Evolutionary conservation across 441 rosid species (phyloP), one percentile per base, ranked within the genome.

Genomic region (Omphalea diandra): DNA sequence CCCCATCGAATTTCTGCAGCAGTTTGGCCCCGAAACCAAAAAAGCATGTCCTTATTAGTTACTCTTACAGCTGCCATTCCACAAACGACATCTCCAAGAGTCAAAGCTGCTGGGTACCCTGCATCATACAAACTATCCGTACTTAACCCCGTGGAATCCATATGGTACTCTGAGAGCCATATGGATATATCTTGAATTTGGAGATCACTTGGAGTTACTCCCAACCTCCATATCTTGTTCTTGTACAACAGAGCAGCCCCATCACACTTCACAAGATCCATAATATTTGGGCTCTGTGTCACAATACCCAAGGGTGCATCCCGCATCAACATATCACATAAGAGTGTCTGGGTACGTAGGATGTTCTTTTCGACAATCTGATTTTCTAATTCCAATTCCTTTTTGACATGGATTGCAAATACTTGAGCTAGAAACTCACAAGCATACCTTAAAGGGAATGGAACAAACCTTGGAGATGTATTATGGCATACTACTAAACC

Each of bases 41-140:
- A 91, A 31, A 94, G 86, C 76, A 87, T 77, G 77, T 94, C 97
- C 80, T 80, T 88, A 29, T 85, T 57, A 58, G 87, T 81, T 78
- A 94, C 87, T 79, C 90, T 90, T 81, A 94, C 98, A 64, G 97
- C 97, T 22, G 97, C 98, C 98, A 94, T 94, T 58, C 98, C 98
- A 75, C 98, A 94, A 26, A 90, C 90, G 31, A 80, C 71, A 76
- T 91, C 88, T 35, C 84, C 97, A 36, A 91, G 83, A 72, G 86
- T 50, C 56, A 85, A 75, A 53, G 97, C 95, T 63, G 86, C 88
- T 0, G 89, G 90, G 75, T 83, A 91, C 24, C 98, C 98, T 2
- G 98, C 98, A 74, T 91, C 98, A 76, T 79, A 71, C 81, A 94
- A 81, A 81, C 98, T 91, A 75, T 94, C 98, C 0, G 97, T 91